Percentiles rank a stretch among this genome's conserved stretches.
phyloP scores from a whole-genome alignment of 345 rosid genomes.

The Populus pruinosa region DNA sequence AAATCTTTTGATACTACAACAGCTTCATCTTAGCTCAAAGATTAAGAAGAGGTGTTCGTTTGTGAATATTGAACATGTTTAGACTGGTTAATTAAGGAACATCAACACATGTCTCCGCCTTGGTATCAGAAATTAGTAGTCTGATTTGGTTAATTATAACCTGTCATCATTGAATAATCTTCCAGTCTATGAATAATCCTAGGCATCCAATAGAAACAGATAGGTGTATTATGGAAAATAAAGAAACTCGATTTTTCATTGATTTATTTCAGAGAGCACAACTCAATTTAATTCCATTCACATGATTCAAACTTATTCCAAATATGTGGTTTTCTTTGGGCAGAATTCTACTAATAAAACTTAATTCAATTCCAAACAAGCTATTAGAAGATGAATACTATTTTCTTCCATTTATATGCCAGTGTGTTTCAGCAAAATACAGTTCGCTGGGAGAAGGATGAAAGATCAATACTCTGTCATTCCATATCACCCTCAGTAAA shows the following conservation, averaged over 20 bases:
- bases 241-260: no score
- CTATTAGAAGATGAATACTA: no score
- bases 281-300: no score
- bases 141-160: slow-evolving; percentile 1
- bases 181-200: not conserved
- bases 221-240: no score
- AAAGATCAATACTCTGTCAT: slow-evolving; percentile 33
- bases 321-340: no score
- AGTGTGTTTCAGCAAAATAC: not conserved
- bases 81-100: not conserved
- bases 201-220: no score
- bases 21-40: slow-evolving; percentile 20
- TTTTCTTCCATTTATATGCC: no score
- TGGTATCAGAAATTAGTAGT: slow-evolving; percentile 7
- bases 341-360: no score
- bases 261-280: no score
- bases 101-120: slow-evolving; percentile 12
- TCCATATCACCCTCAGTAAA: slow-evolving; percentile 82
- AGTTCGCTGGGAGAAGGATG: not conserved
- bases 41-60: slow-evolving; percentile 4
- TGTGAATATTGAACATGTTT: slow-evolving; percentile 16
- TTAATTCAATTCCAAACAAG: no score
- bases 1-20: slow-evolving; percentile 50
- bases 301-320: no score
- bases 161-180: not conserved